These are phyloP conservation scores for Russula griseocarnosa DNA, from an alignment of 768 basidiomycete genomes.

Conservation along the genomic window DNA sequence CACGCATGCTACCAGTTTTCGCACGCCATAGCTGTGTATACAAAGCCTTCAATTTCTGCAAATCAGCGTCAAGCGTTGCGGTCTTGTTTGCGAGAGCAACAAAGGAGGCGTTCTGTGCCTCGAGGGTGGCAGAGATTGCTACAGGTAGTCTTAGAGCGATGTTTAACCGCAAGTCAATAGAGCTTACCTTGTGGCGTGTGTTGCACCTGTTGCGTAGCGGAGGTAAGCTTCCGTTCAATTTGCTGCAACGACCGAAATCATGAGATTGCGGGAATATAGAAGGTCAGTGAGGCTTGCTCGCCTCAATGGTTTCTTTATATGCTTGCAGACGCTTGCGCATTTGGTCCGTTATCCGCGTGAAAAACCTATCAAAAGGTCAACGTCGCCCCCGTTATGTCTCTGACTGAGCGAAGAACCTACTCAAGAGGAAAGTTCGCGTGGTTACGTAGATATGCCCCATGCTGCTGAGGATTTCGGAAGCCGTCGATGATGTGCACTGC, in stretches of 20 bases:
- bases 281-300: background rate
- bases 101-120: constrained; percentile 76
- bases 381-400: background rate
- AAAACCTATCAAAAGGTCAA: constrained; percentile 49
- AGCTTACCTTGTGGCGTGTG: constrained; percentile 67
- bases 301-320: constrained; percentile 81
- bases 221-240: constrained; percentile 79
- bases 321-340: constrained; percentile 69
- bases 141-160: constrained; percentile 1
- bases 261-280: constrained; percentile 1
- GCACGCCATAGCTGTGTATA: constrained; percentile 78
- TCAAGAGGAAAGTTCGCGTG: constrained; percentile 80
- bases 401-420: constrained; percentile 40
- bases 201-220: constrained; percentile 59
- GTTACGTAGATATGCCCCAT: constrained; percentile 66
- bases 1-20: constrained; percentile 76
- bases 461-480: constrained; percentile 69
- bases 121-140: constrained; percentile 74
- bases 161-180: constrained; percentile 6
- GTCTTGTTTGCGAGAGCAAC: constrained; percentile 73
- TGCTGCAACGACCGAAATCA: constrained; percentile 42
- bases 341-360: constrained; percentile 64
- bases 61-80: constrained; percentile 65
- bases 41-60: constrained; percentile 69
- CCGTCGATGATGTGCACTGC: constrained; percentile 76